These are phyloP conservation scores for Cyclostephanos tholiformis DNA, from an alignment of 108 stramenopile species.

Conservation along the genomic window DNA sequence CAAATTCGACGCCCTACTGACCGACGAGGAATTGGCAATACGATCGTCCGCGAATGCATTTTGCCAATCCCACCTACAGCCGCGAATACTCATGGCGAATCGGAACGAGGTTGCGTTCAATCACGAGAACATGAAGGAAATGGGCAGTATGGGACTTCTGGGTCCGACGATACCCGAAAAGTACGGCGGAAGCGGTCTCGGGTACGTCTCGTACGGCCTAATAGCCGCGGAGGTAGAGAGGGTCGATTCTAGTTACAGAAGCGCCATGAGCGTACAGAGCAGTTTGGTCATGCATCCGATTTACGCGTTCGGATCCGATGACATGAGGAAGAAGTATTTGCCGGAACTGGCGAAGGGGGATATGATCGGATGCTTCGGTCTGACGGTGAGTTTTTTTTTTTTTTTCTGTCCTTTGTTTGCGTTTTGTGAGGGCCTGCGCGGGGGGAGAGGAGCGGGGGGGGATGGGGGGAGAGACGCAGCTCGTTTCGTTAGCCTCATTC, in stretches of 20 bases:
- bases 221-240: constrained; percentile 88
- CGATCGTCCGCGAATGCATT: constrained; percentile 70
- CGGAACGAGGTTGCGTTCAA: constrained; percentile 84
- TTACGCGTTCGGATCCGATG: constrained; percentile 87
- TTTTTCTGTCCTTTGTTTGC: neutral
- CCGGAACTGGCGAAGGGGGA: constrained; percentile 85
- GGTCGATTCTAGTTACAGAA: constrained; percentile 90
- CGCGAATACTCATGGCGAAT: constrained; percentile 80
- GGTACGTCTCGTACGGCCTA: constrained; percentile 91
- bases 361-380: constrained; percentile 93
- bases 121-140: constrained; percentile 70
- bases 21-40: constrained; percentile 39
- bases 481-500: too few relatives aligned
- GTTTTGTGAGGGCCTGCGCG: too few relatives aligned
- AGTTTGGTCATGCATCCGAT: constrained; percentile 97
- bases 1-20: constrained; percentile 27
- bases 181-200: constrained; percentile 86
- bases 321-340: constrained; percentile 84
- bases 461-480: too few relatives aligned
- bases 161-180: constrained; percentile 85
- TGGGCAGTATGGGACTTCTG: constrained; percentile 91
- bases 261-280: constrained; percentile 93
- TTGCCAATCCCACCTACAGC: constrained; percentile 83
- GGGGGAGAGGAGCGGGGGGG: too few relatives aligned
- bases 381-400: constrained; percentile 62